Evolutionary conservation across 352 stramenopile species (phyloP), one percentile per base, ranked within the genome.

Genomic region (Phytophthora nicotianae): DNA sequence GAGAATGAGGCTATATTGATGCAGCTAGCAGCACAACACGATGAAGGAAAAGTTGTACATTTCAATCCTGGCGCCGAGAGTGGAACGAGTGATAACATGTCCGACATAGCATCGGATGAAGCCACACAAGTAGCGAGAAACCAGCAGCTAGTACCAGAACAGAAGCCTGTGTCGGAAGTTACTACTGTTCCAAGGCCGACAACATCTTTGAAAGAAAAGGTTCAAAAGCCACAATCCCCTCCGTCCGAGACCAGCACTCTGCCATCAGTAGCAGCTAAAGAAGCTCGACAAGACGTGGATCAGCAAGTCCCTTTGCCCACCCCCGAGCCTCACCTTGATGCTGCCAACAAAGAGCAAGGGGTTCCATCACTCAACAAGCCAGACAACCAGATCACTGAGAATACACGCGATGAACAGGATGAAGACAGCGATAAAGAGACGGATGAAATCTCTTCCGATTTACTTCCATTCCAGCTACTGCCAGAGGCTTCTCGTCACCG

Each of bases 1-100:
- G 77, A 84, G 19, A 90, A 90, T 50, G 81, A 90, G 37, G 50
- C 54, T 5, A 88, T 88, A 14, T 55, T 90, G 42, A 84, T 81
- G 70, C 55, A 80, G 19, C 65, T 82, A 21, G 60, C 68, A 16
- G 38, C 65, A 1, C 41, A 68, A 13, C 58, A 54, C 5, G 43
- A 72, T 3, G 52, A 67, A 2, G 19, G 32, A 5, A 55, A 53
- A 27, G 8, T 41, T 17, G 21, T 32, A 4, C 29, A 46, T 14
- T 4, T 17, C 0, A 41, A 61, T 13, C 3, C 17, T 17, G 8
- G 26, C 40, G 3, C 40, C 43, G 17, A 50, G 2, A 33, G 8
- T 11, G 27, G 27, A 13, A 13, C 32, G 13, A 38, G 13, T 38
- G 32, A 9, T 3, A 13, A 13, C 29, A 35, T 13, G 5, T 8